Base-by-base conservation (phyloP, 768 basidiomycete genomes). In the Psilocybe azurescens region DNA sequence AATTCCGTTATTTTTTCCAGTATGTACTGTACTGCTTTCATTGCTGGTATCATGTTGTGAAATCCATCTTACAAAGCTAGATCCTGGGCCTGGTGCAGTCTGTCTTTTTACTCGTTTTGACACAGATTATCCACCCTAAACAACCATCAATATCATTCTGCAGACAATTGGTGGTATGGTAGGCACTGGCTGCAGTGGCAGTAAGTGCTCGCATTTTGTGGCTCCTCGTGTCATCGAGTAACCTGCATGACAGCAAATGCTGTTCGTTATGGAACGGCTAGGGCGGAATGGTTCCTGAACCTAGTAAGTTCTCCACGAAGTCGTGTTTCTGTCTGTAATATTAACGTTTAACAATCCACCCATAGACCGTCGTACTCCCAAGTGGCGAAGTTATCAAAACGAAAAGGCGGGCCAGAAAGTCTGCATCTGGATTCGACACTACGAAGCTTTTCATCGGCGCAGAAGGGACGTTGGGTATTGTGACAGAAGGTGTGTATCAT, bases 371-470 rank as follows among this genome's bases (percentile, higher is more conserved):
- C 3, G 93, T 95, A 0, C 85, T 95, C 30, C 92, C 94, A 0
- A 86, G 83, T 54, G 93, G 95, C 5, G 86, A 94, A 70, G 88
- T 97, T 9, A 88, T 97, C 69, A 94, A 95, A 72, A 97, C 95
- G 0, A 86, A 94, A 20, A 81, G 83, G 59, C 78, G 90, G 49
- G 88, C 90, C 20, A 80, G 93, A 52, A 96, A 97, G 71, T 94
- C 92, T 3, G 85, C 94, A 0, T 91, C 93, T 0, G 95, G 95
- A 0, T 95, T 91, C 69, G 95, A 96, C 69, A 82, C 85, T 1
- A 95, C 92, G 0, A 95, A 95, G 72, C 74, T 95, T 2, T 95
- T 95, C 76, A 90, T 95, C 52, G 94, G 94, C 3, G 92, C 93
- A 2, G 94, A 95, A 73, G 94, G 94, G 5, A 96, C 94, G 0